Evolutionary conservation across 2,329 filamentous ascomycete species (phyloP).

Genomic region (Epichloe coenophiala): DNA sequence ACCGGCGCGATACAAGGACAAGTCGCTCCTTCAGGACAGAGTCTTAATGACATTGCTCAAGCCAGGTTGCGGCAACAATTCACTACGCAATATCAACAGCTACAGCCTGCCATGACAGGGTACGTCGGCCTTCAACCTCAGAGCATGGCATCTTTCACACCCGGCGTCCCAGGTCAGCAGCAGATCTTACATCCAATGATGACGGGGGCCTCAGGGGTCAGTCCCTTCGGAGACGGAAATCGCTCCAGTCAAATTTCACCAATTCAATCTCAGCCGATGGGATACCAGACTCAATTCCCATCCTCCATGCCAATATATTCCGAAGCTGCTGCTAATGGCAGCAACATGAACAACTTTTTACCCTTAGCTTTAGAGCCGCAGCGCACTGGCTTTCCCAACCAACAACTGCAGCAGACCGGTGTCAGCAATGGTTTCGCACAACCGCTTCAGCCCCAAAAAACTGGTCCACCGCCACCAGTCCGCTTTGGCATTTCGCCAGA

Average conservation of each 20-base stretch:
- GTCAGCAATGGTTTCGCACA: conserved; percentile 40
- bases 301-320: conserved; percentile 28
- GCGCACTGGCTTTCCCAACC: conserved; percentile 35
- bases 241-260: conserved; percentile 28
- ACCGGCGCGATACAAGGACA: conserved; percentile 55
- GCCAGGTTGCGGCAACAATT: conserved; percentile 51
- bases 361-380: conserved; percentile 48
- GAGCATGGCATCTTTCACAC: conserved; percentile 24
- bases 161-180: conserved; percentile 14
- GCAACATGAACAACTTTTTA: conserved; percentile 43
- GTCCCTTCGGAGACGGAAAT: conserved; percentile 26
- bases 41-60: conserved; percentile 58
- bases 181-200: conserved; percentile 36
- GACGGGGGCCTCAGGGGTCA: conserved; percentile 28
- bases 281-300: conserved; percentile 35
- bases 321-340: conserved; percentile 23
- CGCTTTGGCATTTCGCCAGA: conserved; percentile 69
- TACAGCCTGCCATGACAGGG: conserved; percentile 26
- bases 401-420: conserved; percentile 36
- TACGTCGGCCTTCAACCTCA: conserved; percentile 22
- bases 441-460: conserved; percentile 33
- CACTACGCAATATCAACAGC: conserved; percentile 31
- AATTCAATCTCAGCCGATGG: conserved; percentile 50
- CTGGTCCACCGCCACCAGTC: conserved; percentile 65
- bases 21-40: conserved; percentile 62